Percentiles rank a stretch among this genome's conserved stretches.
Evolutionary conservation across 257 asterid genomes (phyloP).

Genomic region (Scutellaria galericulata): DNA sequence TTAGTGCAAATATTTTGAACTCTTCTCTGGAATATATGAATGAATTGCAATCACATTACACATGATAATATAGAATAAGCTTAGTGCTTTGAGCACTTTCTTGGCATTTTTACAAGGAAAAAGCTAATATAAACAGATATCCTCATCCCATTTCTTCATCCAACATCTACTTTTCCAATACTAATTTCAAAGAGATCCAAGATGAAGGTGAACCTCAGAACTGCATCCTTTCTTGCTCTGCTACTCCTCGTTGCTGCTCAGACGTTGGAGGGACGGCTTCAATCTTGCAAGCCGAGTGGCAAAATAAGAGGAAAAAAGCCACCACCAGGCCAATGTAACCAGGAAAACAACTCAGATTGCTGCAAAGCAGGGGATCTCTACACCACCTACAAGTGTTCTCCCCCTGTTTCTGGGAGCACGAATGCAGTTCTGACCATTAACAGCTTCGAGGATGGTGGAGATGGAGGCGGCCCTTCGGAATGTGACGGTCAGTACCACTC

Average conservation of each 20-base stretch:
- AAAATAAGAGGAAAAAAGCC: conserved; percentile 42
- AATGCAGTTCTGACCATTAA: conserved; percentile 49
- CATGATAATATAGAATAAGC: neutral
- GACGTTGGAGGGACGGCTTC: conserved; percentile 27
- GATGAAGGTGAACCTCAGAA: conserved; percentile 26
- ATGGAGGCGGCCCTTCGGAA: conserved; percentile 51
- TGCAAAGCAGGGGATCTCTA: conserved; percentile 41
- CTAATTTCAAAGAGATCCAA: conserved; percentile 2
- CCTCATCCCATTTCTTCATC: conserved; percentile 23
- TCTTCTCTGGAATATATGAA: conserved; percentile 14
- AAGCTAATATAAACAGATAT: conserved; percentile 15
- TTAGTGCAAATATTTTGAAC: neutral
- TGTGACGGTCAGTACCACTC: conserved; percentile 51
- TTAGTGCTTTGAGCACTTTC: conserved; percentile 13
- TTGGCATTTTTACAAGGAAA: conserved; percentile 8
- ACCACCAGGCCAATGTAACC: conserved; percentile 54
- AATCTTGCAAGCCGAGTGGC: conserved; percentile 48
- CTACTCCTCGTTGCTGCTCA: conserved; percentile 32
- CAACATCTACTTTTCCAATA: neutral
- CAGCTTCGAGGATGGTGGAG: conserved; percentile 55
- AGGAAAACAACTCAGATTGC: conserved; percentile 44
- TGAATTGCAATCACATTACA: neutral
- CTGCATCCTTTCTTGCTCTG: conserved; percentile 19
- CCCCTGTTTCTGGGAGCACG: conserved; percentile 36
- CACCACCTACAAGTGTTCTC: conserved; percentile 50